These are phyloP conservation scores for Meyerozyma smithsonii DNA, from an alignment of 1,139 yeast genomes.

Conservation along the genomic window DNA sequence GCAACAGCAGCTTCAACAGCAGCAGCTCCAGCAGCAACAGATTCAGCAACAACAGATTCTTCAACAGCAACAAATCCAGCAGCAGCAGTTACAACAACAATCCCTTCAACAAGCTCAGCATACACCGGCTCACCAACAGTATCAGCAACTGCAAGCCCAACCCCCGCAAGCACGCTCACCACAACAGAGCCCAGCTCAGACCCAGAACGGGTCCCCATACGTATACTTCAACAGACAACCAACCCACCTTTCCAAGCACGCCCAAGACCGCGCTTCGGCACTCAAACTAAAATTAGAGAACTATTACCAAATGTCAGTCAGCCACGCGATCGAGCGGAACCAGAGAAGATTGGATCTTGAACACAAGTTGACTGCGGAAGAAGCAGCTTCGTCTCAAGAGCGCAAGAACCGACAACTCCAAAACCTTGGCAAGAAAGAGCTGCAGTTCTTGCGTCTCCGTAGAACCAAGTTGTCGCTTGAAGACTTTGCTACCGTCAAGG, in stretches of 20 bases:
- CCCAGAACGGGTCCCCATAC: slow-evolving; percentile 28
- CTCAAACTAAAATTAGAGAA: slow-evolving; percentile 68
- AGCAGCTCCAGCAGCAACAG: slow-evolving; percentile 13
- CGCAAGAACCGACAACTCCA: slow-evolving; percentile 69
- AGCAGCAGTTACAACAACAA: slow-evolving; percentile 13
- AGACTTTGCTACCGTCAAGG: slow-evolving; percentile 75
- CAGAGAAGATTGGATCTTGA: slow-evolving; percentile 74
- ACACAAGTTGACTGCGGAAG: slow-evolving; percentile 60
- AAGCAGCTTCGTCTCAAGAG: slow-evolving; percentile 59
- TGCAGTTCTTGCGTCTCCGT: slow-evolving; percentile 69
- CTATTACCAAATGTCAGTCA: slow-evolving; percentile 70
- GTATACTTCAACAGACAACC: slow-evolving; percentile 87
- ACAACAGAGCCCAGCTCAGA: slow-evolving; percentile 6
- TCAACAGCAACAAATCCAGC: slow-evolving; percentile 9
- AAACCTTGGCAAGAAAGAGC: slow-evolving; percentile 69
- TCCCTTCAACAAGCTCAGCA: slow-evolving; percentile 4
- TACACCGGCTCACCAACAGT: slow-evolving; percentile 6
- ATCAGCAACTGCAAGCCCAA: slow-evolving; percentile 10
- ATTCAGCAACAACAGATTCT: slow-evolving; percentile 13
- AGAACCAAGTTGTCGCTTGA: slow-evolving; percentile 71
- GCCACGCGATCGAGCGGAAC: slow-evolving; percentile 77
- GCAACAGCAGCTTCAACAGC: slow-evolving; percentile 13
- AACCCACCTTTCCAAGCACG: slow-evolving; percentile 56
- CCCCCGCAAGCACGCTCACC: slow-evolving; percentile 9
- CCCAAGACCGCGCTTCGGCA: slow-evolving; percentile 74